Base-by-base conservation (phyloP, 2,329 filamentous ascomycete species). In the Ophidiomyces ophidiicola region DNA sequence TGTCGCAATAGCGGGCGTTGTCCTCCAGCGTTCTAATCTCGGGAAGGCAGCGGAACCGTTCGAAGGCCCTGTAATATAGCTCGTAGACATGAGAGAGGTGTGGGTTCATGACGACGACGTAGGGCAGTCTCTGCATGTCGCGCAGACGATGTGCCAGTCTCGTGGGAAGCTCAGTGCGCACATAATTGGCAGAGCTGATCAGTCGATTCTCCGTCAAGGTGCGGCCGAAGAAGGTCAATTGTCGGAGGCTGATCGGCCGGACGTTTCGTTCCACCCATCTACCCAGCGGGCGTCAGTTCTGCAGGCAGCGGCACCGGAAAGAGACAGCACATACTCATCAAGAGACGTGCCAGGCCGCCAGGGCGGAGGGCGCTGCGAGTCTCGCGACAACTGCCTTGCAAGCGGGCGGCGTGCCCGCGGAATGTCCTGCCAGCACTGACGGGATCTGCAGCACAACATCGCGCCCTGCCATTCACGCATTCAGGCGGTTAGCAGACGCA, bases 41-140 rank as follows among this genome's bases (percentile, higher is more conserved):
- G 36, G 79, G 78, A 28, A 94, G 69, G 49, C 81, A 80, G 33
- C 90, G 82, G 47, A 96, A 82, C 38, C 71, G 78, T 57, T 98
- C 90, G 53, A 98, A 98, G n/a, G 90, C 88, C 49, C 79, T 78
- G 63, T 94, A 93, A 67, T 98, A 98, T 5, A 94, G 72, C 58
- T 96, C 85, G 63, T 98, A 98, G 23, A 96, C 90, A 48, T 92
- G 79, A 56, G 82, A 85, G 46, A 98, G 82, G 59, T 98, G 85
- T 5, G 77, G 77, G 53, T 98, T 98, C n/a, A 83, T 87, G 33
- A 96, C 84, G 39, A 96, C 88, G 25, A 90, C 83, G 57, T 94
- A 98, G 12, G 90, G 90, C 28, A 98, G 70, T 46, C 83, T 87
- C 61, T 98, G 90, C 75, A 98, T 96, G 58, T 98, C 88, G 43